Evolutionary conservation across 2,329 filamentous ascomycete genomes (phyloP).

Genomic region (Trichoderma sp.): DNA sequence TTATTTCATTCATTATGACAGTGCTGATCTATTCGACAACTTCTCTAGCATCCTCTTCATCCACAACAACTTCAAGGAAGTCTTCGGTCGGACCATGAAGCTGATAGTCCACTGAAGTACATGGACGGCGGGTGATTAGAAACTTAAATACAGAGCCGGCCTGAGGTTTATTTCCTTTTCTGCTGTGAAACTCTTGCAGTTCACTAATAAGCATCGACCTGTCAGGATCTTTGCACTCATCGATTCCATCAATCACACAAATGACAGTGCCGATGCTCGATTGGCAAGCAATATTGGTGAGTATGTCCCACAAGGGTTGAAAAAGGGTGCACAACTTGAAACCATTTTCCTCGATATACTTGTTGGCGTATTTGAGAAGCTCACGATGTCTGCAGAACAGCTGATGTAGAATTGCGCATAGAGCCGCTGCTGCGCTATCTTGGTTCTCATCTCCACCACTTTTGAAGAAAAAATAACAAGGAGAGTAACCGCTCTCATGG

Average conservation of each 20-base stretch:
- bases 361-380: not conserved
- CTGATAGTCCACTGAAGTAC: not conserved
- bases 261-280: not conserved
- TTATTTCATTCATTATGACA: not conserved
- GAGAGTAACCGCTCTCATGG: not conserved
- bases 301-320: not conserved
- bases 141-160: not conserved
- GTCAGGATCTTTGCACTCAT: not conserved
- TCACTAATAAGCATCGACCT: not conserved
- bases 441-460: not conserved
- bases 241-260: not conserved
- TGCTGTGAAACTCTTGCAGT: not conserved
- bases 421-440: not conserved
- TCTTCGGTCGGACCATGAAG: not conserved
- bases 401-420: not conserved
- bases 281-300: not conserved
- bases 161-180: not conserved
- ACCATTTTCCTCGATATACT: not conserved
- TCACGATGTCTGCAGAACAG: not conserved
- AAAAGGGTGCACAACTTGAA: not conserved
- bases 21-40: not conserved
- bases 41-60: not conserved
- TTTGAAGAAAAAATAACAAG: not conserved
- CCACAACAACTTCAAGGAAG: not conserved
- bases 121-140: not conserved